These are phyloP conservation scores for Dactylellina drechsleri DNA, from an alignment of 2,329 filamentous ascomycete species.

Conservation along the genomic window DNA sequence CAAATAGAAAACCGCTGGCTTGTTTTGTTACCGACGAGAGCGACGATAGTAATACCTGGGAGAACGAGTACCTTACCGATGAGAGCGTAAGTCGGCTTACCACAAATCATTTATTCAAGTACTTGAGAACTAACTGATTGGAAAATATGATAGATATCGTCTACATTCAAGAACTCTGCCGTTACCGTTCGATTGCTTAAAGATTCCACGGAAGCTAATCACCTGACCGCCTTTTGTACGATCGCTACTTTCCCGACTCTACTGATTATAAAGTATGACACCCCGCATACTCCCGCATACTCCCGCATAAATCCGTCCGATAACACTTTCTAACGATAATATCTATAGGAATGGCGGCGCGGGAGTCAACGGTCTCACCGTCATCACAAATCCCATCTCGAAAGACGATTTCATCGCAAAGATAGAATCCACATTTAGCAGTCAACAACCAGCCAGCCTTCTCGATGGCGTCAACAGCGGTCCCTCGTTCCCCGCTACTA, in stretches of 20 bases:
- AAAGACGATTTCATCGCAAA: slow-evolving; percentile 49
- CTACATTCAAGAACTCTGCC: slow-evolving; percentile 15
- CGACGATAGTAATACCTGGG: slow-evolving; percentile 41
- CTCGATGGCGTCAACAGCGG: slow-evolving; percentile 49
- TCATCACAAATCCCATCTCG: slow-evolving; percentile 36
- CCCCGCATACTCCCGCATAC: background rate
- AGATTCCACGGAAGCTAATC: slow-evolving; percentile 40
- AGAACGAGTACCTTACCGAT: slow-evolving; percentile 37
- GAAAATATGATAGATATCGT: slow-evolving; percentile 18
- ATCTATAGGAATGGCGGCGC: slow-evolving; percentile 45
- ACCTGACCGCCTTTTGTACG: slow-evolving; percentile 43
- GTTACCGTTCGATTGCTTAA: slow-evolving; percentile 38
- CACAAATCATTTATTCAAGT: background rate
- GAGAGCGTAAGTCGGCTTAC: slow-evolving; percentile 12
- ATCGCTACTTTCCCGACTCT: slow-evolving; percentile 41
- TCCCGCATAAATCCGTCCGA: background rate
- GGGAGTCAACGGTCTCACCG: slow-evolving; percentile 41
- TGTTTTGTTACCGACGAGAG: slow-evolving; percentile 50
- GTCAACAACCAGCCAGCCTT: slow-evolving; percentile 22
- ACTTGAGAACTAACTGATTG: background rate
- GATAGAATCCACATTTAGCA: slow-evolving; percentile 25
- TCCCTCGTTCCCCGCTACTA: slow-evolving; percentile 35
- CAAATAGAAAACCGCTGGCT: slow-evolving; percentile 27
- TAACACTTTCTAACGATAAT: background rate
- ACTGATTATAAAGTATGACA: slow-evolving; percentile 46